These are phyloP conservation scores for Cyberlindnera maclurae DNA, from an alignment of 805 yeast species.

Conservation along the genomic window DNA sequence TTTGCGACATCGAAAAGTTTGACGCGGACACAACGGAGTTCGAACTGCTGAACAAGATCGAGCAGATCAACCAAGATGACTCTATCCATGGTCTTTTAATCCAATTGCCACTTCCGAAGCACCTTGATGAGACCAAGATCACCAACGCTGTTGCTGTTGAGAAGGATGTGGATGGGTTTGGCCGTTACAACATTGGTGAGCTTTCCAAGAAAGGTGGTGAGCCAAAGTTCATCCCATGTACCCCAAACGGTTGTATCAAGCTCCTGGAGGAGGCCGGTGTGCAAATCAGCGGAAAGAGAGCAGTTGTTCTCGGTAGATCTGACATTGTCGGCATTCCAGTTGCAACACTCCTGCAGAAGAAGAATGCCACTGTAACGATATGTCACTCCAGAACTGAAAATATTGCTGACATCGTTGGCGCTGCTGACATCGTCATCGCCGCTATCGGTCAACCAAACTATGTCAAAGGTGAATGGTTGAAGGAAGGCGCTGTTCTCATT, in stretches of 20 bases:
- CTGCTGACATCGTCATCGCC: conserved; percentile 71
- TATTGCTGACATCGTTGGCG: conserved; percentile 41
- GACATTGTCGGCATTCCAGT: conserved; percentile 84
- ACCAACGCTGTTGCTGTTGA: conserved; percentile 59
- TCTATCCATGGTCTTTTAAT: conserved; percentile 66
- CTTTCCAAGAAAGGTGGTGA: conserved; percentile 64
- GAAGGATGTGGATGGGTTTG: conserved; percentile 83
- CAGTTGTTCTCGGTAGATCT: conserved; percentile 81
- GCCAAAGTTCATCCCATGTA: conserved; percentile 72
- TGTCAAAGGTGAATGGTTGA: conserved; percentile 71
- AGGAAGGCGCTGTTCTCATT: conserved; percentile 59
- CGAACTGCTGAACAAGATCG: conserved; percentile 46
- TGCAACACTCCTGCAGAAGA: conserved; percentile 59
- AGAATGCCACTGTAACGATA: conserved; percentile 69
- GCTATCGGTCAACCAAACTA: conserved; percentile 70
- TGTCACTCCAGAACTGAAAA: conserved; percentile 63
- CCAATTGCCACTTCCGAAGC: conserved; percentile 71
- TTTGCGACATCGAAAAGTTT: conserved; percentile 52
- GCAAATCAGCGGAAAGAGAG: conserved; percentile 54
- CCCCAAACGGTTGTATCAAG: conserved; percentile 75
- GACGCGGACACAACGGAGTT: conserved; percentile 51
- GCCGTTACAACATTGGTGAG: conserved; percentile 72
- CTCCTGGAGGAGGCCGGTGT: conserved; percentile 53
- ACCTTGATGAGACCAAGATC: conserved; percentile 57
- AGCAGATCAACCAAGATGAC: conserved; percentile 48